Evolutionary conservation across 2,329 filamentous ascomycete genomes (phyloP), one percentile per base, ranked within the genome.

Genomic region (Aspergillus carbonarius): DNA sequence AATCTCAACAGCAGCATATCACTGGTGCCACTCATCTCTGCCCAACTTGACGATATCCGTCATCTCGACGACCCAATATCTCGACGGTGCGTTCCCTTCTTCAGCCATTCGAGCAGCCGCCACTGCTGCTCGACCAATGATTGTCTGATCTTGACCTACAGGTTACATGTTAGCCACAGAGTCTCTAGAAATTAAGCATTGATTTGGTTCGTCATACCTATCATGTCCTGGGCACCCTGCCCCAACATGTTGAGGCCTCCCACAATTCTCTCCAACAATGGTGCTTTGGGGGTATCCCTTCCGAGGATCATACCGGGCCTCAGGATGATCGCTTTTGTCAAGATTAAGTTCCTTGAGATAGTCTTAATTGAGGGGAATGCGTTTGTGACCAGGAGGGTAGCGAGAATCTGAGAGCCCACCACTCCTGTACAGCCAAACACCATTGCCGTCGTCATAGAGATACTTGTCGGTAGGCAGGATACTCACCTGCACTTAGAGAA

Each of bases 291-390:
- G 1, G 20, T 58, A 35, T 62, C 58, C 10, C 61, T 66, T 23
- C 68, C 69, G 6, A 76, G 59, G 56, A 76, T 75, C 70, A 75
- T 70, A 1, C 74, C 74, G 1, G 74, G 74, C 15, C 70, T 61
- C 40, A 76, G 23, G 37, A 76, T 71, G 50, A 76, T 70, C 17
- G 70, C 68, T 51, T 75, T 67, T 2, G n/a, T 74, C 71, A 52
- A 76, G 75, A n/a, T 62, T 65, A 17, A 74, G 60, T 15, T 71
- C 70, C 55, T 70, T 67, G 57, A 71, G 56, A 70, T 62, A 1
- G 70, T 71, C 25, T 70, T 68, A 57, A 71, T 63, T 4, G 64
- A 64, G 34, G 65, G 42, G 59, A 66, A 66, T 34, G 61, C 13
- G 30, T 70, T 63, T 37, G 57, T 60, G 30, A 60, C 58, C 40